Percentiles rank a stretch among this genome's conserved stretches.
Conservation (phyloP, 257 asterid species). For the Gynochthodes officinalis region DNA sequence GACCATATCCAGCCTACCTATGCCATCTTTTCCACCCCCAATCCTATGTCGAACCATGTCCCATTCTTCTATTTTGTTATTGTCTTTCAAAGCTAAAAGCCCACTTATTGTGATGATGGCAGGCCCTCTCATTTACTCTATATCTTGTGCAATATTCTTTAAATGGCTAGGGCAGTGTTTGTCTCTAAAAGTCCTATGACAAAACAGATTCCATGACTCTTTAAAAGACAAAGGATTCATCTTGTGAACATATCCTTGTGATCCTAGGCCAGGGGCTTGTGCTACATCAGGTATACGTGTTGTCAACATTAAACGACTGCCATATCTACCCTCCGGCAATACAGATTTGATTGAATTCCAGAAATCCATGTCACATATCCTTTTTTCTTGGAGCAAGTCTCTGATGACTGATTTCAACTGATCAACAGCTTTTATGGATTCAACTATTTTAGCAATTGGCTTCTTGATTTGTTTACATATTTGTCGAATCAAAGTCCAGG, state of each 20-base stretch:
- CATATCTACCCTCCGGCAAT: constrained; percentile 18
- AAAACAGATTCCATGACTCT: constrained; percentile 21
- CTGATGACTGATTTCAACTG: constrained; percentile 8
- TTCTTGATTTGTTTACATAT: background rate
- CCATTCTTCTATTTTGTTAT: constrained; percentile 19
- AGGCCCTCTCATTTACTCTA: constrained; percentile 25
- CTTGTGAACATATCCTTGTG: constrained; percentile 8
- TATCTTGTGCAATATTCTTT: constrained; percentile 1
- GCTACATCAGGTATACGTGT: constrained; percentile 18
- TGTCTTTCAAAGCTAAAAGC: constrained; percentile 19
- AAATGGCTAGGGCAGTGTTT: constrained; percentile 3
- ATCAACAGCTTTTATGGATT: background rate
- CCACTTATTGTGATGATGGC: constrained; percentile 26
- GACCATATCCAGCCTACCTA: constrained; percentile 12
- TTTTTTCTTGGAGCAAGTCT: constrained; percentile 6
- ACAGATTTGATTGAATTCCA: constrained; percentile 22
- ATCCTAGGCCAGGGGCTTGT: constrained; percentile 2
- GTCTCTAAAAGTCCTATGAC: constrained; percentile 2
- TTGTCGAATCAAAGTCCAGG: constrained; percentile 12
- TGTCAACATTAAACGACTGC: constrained; percentile 25
- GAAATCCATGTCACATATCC: constrained; percentile 10
- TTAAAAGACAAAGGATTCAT: constrained; percentile 21
- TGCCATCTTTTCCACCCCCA: constrained; percentile 19
- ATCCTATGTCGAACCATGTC: constrained; percentile 14
- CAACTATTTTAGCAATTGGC: background rate